Evolutionary conservation across 106 monocot species (phyloP), one percentile per base, ranked within the genome.

Genomic region (Dioscorea zingiberensis): DNA sequence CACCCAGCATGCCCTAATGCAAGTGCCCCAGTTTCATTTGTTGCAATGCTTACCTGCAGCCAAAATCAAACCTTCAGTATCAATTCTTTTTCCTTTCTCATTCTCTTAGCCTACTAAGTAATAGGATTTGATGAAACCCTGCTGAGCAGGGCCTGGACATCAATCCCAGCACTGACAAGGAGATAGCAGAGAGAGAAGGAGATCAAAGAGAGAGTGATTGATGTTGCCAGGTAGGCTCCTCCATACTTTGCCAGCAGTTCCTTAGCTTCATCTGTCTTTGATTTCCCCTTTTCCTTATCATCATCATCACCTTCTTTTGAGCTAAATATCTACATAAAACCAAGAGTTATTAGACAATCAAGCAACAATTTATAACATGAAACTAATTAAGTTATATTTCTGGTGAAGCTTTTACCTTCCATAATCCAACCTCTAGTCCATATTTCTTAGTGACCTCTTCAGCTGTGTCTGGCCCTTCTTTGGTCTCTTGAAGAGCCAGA

Each of bases 211-310:
- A 94, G 87, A 8, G 90, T 80, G 44, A 94, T 87, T 4, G 94
- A 94, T 18, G 94, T 94, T n/a, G 83, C 87, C 58, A 95, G 72
- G 73, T 95, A 95, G 21, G 94, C 94, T 7, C 94, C 91, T 51
- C 94, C 94, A 28, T 91, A 95, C 70, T 91, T 95, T 21, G 91
- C 74, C 44, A 95, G 78, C 15, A 95, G 75, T 25, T 91, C 94
- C 74, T 95, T 95, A 0, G 94, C 91, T 62, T 83, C 80, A 14
- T 95, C 87, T 5, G 87, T 68, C 72, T 83, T 91, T 2, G 94
- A 81, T 63, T 85, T 91, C 78, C 70, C 80, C 29, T 77, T 73
- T 25, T 48, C 80, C 9, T 71, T 73, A 21, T 60, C 71, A n/a
- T n/a, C n/a, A n/a, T n/a, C n/a, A 19, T 55, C 64, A 44, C 58